Percentiles rank a stretch among this genome's conserved stretches.
These are phyloP conservation scores for Akanthomyces muscarius DNA, from an alignment of 2,329 filamentous ascomycete genomes.

Conservation along the genomic window DNA sequence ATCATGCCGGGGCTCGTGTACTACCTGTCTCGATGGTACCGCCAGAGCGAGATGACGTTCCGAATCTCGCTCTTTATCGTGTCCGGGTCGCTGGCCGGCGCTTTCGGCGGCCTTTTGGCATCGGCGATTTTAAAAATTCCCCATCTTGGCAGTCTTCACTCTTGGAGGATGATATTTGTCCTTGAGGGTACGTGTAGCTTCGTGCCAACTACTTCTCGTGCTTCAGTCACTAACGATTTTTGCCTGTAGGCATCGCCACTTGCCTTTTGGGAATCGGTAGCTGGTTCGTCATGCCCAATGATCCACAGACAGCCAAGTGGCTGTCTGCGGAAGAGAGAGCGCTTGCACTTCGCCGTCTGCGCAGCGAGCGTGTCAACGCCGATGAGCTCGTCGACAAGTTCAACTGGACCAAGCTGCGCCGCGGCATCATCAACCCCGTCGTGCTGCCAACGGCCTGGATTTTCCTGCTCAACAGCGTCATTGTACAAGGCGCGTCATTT, in stretches of 20 bases:
- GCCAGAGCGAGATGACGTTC: constrained; percentile 58
- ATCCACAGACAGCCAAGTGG: constrained; percentile 63
- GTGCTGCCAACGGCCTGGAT: constrained; percentile 47
- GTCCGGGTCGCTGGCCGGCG: constrained; percentile 61
- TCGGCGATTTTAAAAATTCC: constrained; percentile 58
- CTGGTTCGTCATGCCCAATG: constrained; percentile 63
- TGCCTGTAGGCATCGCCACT: constrained; percentile 46
- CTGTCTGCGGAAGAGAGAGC: constrained; percentile 60
- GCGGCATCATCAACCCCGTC: constrained; percentile 62
- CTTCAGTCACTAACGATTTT: not conserved
- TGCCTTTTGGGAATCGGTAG: constrained; percentile 49
- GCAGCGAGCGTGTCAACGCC: constrained; percentile 51
- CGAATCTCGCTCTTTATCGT: constrained; percentile 61
- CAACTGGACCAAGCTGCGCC: constrained; percentile 54
- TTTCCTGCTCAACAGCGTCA: constrained; percentile 65
- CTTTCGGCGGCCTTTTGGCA: constrained; percentile 62
- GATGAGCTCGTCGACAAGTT: constrained; percentile 56
- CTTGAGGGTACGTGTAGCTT: constrained; percentile 47
- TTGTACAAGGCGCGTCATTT: constrained; percentile 68
- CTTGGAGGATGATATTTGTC: constrained; percentile 68
- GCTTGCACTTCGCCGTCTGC: constrained; percentile 58
- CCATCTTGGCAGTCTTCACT: constrained; percentile 49
- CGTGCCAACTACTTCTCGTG: not conserved
- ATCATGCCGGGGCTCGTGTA: constrained; percentile 64
- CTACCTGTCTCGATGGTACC: constrained; percentile 61